Conservation (phyloP, 73 alveolate genomes). For the Tetrahymena malaccensis region DNA sequence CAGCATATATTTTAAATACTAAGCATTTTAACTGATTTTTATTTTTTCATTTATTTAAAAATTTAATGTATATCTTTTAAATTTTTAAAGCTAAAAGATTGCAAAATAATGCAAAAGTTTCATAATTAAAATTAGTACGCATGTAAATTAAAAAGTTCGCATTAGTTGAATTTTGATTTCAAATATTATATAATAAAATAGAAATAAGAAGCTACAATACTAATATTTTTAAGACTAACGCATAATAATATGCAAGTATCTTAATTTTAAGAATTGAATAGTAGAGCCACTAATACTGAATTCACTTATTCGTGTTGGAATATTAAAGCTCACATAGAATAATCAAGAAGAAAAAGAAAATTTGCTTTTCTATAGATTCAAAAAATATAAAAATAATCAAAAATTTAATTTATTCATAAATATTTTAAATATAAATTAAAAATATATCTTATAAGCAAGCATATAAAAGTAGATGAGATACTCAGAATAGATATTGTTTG, state of each 20-base stretch:
- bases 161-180: no score
- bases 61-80: no score
- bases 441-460: not conserved
- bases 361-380: not conserved
- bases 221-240: not conserved
- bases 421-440: not conserved
- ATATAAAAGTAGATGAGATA: not conserved
- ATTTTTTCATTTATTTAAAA: no score
- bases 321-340: not conserved
- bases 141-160: not conserved
- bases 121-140: not conserved
- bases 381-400: not conserved
- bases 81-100: not conserved
- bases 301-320: not conserved
- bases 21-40: no score
- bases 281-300: not conserved
- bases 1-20: no score
- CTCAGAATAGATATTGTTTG: not conserved
- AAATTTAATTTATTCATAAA: not conserved
- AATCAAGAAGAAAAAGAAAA: not conserved
- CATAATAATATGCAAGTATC: not conserved
- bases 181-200: no score
- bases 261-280: not conserved
- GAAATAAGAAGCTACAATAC: not conserved
- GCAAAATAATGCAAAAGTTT: not conserved